Base-by-base conservation (phyloP, 257 asterid genomes). In the Lithospermum erythrorhizon region DNA sequence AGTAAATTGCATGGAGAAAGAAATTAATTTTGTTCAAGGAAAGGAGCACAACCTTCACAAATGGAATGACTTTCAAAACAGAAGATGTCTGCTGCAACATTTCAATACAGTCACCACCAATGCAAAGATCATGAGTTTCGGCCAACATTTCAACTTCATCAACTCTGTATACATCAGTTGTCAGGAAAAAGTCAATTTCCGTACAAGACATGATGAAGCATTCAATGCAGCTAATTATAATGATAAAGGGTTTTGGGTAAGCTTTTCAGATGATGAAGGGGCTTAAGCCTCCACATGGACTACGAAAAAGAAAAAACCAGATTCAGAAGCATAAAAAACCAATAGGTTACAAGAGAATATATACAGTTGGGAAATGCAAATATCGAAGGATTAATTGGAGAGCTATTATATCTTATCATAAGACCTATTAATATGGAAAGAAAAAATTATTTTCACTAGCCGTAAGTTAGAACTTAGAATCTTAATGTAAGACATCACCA, bases 101-200 rank as follows among this genome's bases (percentile, higher is more conserved):
- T 75, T 82, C 96, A 59, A 91, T 73, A 73, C 94, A 87, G 75
- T 91, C 96, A 16, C 98, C 98, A 67, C 95, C 94, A 63, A 91
- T 79, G 78, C 98, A 91, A 22, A 91, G 94, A 76, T 91, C 98
- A 68, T 79, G 81, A 68, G 73, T 66, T 76, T 83, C 96, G 21
- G 98, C 81, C 25, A 91, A 75, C 71, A 79, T 78, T 69, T 83
- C 96, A 56, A 86, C 95, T 67, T 91, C 96, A 70, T 82, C 58
- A 74, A 73, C 94, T 57, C 96, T 91, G 73, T 57, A 68, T 60
- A 65, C 61, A 58, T 66, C 76, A 68, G 18, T 41, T 41, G 16
- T 14, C 49, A 41, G 3, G 48, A 64, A 53, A 21, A 61, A 19
- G 5, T 20, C 25, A 0, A 53, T 9, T 6, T 9, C 14, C 0